phyloP scores from a whole-genome alignment of 768 basidiomycete genomes.

The Leccinum truebloodii region DNA sequence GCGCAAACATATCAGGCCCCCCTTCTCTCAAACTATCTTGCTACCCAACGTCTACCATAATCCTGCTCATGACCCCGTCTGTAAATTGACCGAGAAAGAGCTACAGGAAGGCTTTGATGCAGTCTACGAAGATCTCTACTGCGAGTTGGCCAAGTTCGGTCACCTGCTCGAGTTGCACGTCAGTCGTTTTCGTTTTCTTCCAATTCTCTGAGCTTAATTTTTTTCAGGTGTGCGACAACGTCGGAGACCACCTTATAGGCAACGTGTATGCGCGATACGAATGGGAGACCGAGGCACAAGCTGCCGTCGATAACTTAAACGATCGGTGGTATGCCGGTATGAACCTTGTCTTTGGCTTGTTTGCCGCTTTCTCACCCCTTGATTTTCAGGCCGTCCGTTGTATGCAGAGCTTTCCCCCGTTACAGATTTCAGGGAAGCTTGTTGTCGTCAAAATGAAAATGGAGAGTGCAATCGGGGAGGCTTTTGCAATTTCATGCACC shows the following conservation, averaged over 20 bases:
- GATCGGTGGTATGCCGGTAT: conserved; percentile 98
- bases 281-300: conserved; percentile 96
- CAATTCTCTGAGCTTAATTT: not conserved
- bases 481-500: conserved; percentile 99
- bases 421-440: conserved; percentile 98
- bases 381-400: conserved; percentile 73
- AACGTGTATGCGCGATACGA: conserved; percentile 98
- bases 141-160: conserved; percentile 93
- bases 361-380: conserved; percentile 4
- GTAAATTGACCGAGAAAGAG: conserved; percentile 85
- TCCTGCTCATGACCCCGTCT: conserved; percentile 90
- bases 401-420: conserved; percentile 98
- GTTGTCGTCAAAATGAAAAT: conserved; percentile 98
- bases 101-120: conserved; percentile 91
- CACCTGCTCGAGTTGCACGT: conserved; percentile 95
- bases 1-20: conserved; percentile 96
- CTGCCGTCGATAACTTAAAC: conserved; percentile 90
- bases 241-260: conserved; percentile 97
- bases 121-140: conserved; percentile 94
- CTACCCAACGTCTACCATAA: conserved; percentile 99
- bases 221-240: conserved; percentile 90
- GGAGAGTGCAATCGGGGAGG: conserved; percentile 98
- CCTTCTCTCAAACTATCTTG: conserved; percentile 95
- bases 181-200: conserved; percentile 30
- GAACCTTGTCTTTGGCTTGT: not conserved